Evolutionary conservation across 2,329 filamentous ascomycete genomes (phyloP), one percentile per base, ranked within the genome.

Genomic region (Ophiostoma quercus): DNA sequence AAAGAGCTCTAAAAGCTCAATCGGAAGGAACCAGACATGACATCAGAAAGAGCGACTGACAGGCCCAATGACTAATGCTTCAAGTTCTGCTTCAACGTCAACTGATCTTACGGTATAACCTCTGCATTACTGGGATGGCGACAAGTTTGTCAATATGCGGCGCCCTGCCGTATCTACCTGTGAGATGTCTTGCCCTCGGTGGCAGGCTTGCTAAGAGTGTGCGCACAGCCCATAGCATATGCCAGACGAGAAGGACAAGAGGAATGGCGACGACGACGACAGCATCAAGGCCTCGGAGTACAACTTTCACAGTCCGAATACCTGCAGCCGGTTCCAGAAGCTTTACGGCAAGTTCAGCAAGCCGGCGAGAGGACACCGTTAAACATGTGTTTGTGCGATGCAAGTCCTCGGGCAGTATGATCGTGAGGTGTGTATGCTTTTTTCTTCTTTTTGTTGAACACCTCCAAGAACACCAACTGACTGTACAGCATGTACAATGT

Each of bases 391-490:
- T 77, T 2, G 80, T 87, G 11, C 78, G 76, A 51, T 84, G 81
- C 70, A 83, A 82, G 68, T 85, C 82, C 1, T 80, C 83, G 2
- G 84, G 85, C 29, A 75, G 77, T 73, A 80, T 87, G 57, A 79
- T 78, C 14, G 78, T 87, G 68, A 84, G 85, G 85, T 87, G 75
- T 73, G 83, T 75, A 1, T 2, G 8, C 16, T 19, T 8, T 34
- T 37, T 19, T 12, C 2, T 41, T 25, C 4, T 14, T 8, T 34
- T 34, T 34, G 6, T 6, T 1, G 4, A 5, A 6, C 32, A 22
- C 19, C 51, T 19, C 54, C 3, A 7, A 29, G 9, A 22, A 3
- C 7, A 3, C 25, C 34, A n/a, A n/a, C 8, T 39, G 16, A n/a
- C 37, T 7, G 16, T 22, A 19, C 29, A 87, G 85, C 74, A 79